These are phyloP conservation scores for Metschnikowia aberdeeniae DNA, from an alignment of 805 yeast species.

Conservation along the genomic window DNA sequence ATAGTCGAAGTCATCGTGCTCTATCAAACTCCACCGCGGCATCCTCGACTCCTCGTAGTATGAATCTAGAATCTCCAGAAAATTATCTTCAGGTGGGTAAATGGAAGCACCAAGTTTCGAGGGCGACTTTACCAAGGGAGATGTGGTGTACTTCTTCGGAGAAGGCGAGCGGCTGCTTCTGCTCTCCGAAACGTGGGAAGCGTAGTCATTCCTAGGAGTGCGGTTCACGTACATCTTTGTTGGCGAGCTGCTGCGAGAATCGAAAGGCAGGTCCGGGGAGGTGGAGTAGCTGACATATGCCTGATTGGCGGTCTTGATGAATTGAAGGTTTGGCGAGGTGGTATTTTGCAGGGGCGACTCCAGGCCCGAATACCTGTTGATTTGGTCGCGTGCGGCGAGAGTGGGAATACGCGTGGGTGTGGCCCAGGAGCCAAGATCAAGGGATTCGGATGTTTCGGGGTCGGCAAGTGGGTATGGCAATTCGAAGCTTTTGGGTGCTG, in stretches of 20 bases:
- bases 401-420: constrained; percentile 16
- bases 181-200: constrained; percentile 12
- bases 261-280: constrained; percentile 15
- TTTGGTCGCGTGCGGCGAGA: constrained; percentile 7
- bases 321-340: constrained; percentile 8
- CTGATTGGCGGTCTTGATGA: constrained; percentile 4
- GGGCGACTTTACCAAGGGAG: constrained; percentile 13
- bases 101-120: background rate
- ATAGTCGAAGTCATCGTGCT: constrained; percentile 13
- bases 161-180: constrained; percentile 27
- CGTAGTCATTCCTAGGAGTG: constrained; percentile 9
- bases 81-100: constrained; percentile 10
- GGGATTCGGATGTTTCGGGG: constrained; percentile 5
- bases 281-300: constrained; percentile 8
- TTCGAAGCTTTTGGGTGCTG: background rate
- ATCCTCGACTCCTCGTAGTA: constrained; percentile 14
- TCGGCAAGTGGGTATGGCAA: constrained; percentile 12
- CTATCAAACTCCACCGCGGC: constrained; percentile 17
- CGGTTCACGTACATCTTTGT: constrained; percentile 8
- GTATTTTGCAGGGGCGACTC: background rate
- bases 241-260: constrained; percentile 16
- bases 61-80: constrained; percentile 7
- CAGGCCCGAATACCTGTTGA: background rate
- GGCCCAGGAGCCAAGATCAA: constrained; percentile 1
- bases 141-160: constrained; percentile 24